Conservation (phyloP, 169 alveolate genomes). For the Plasmodium inui region DNA sequence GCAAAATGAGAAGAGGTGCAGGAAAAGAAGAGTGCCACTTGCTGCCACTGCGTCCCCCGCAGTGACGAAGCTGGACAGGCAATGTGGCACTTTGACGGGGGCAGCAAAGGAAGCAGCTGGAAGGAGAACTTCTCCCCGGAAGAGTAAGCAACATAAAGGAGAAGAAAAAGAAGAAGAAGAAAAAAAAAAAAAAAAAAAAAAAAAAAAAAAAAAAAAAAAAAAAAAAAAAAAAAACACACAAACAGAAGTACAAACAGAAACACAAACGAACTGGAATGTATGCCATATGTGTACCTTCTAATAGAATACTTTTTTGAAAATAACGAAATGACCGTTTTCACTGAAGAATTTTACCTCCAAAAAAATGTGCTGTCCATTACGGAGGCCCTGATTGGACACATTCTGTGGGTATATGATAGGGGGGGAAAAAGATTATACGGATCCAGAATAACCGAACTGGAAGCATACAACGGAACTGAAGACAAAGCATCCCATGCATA, state of each 20-base stretch:
- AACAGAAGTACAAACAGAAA: too few species aligned
- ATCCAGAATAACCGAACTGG: conserved; percentile 66
- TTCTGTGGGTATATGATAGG: conserved; percentile 39
- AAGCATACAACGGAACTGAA: conserved; percentile 74
- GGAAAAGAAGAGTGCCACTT: neutral
- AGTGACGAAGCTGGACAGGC: neutral
- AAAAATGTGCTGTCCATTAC: conserved; percentile 37
- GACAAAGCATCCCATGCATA: conserved; percentile 79
- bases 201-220: neutral
- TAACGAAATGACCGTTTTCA: conserved; percentile 17
- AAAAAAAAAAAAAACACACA: conserved; percentile 6
- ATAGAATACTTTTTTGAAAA: conserved; percentile 52
- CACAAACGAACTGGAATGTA: neutral
- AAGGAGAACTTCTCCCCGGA: neutral
- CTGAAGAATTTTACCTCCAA: conserved; percentile 55
- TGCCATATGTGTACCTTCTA: conserved; percentile 35
- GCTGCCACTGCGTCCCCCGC: neutral
- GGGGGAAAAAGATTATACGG: conserved; percentile 46
- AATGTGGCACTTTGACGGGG: neutral
- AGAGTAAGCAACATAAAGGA: neutral
- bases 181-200: too few species aligned
- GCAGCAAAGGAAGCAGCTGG: neutral
- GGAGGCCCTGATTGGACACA: conserved; percentile 47
- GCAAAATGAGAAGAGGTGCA: neutral
- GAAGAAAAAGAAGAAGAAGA: too few species aligned